Evolutionary conservation across 1,139 yeast species (phyloP), one percentile per base, ranked within the genome.

Genomic region (Hanseniaspora gamundiae): DNA sequence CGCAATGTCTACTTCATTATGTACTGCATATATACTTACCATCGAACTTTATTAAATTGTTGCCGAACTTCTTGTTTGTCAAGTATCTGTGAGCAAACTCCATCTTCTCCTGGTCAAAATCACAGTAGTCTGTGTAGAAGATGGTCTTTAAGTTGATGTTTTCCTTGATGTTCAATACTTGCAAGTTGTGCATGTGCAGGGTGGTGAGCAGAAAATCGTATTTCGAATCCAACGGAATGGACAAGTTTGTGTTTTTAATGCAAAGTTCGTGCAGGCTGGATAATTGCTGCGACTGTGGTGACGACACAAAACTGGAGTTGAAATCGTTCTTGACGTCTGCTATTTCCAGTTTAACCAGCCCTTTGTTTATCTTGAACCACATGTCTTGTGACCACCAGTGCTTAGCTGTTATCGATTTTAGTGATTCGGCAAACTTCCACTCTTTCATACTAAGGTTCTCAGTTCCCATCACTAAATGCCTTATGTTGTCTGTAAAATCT

Each of bases 91-190:
- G n/a, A 9, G 21, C 22, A 11, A 5, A 3, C 16, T 33, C 36
- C 22, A 33, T 10, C n/a, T 17, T 33, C 7, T 33, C 24, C n/a
- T 33, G 36, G 5, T 33, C 24, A 17, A 17, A 33, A 5, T 17
- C 11, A 16, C 17, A 13, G 26, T 19, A 22, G 22, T 20, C 40
- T 20, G 16, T 31, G 26, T 38, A 44, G 20, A 38, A 28, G 7
- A 17, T 29, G 17, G 19, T 16, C 10, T 30, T 41, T 8, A 41
- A 36, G 8, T 20, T 11, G 3, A 8, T 13, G 17, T 44, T 44
- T 11, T 44, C 43, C 27, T 31, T 38, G 13, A 44, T 38, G 30
- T 44, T 44, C 29, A 44, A 10, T 38, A 38, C 43, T 17, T 29
- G 28, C 4, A 44, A 22, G 17, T 38, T 41, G 2, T 17, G 29